Conservation (phyloP, 2,329 filamentous ascomycete genomes). For the Diaporthe sp. region DNA sequence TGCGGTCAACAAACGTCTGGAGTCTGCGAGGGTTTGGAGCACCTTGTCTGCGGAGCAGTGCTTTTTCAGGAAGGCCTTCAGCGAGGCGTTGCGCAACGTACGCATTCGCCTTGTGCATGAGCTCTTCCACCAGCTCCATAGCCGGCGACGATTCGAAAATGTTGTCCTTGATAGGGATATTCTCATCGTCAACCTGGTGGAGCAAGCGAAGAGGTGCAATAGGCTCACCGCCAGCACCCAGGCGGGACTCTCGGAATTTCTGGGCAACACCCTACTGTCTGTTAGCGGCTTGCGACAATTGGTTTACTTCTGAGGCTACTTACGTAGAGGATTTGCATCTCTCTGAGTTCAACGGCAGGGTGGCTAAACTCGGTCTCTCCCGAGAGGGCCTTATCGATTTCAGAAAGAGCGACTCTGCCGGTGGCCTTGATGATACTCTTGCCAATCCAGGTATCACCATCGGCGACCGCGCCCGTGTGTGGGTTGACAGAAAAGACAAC, state of each 20-base stretch:
- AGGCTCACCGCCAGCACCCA: conserved; percentile 82
- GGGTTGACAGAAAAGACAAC: conserved; percentile 93
- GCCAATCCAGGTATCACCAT: conserved; percentile 93
- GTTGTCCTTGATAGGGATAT: conserved; percentile 95
- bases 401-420: conserved; percentile 85
- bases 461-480: conserved; percentile 81
- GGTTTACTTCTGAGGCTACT: conserved; percentile 47
- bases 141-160: conserved; percentile 92
- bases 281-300: conserved; percentile 43
- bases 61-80: conserved; percentile 87
- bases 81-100: conserved; percentile 89
- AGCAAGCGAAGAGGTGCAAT: conserved; percentile 90
- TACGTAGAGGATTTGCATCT: conserved; percentile 84
- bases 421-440: conserved; percentile 94
- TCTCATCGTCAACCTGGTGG: conserved; percentile 97
- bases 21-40: conserved; percentile 90
- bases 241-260: conserved; percentile 90
- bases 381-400: conserved; percentile 86
- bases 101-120: conserved; percentile 92
- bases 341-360: conserved; percentile 76
- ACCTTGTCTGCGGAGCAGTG: conserved; percentile 88
- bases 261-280: conserved; percentile 76
- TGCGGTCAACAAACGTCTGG: conserved; percentile 91
- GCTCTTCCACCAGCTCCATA: conserved; percentile 94
- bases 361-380: conserved; percentile 74